Evolutionary conservation across 2,329 filamentous ascomycete species (phyloP), one percentile per base, ranked within the genome.

Genomic region (Colletotrichum kahawae): DNA sequence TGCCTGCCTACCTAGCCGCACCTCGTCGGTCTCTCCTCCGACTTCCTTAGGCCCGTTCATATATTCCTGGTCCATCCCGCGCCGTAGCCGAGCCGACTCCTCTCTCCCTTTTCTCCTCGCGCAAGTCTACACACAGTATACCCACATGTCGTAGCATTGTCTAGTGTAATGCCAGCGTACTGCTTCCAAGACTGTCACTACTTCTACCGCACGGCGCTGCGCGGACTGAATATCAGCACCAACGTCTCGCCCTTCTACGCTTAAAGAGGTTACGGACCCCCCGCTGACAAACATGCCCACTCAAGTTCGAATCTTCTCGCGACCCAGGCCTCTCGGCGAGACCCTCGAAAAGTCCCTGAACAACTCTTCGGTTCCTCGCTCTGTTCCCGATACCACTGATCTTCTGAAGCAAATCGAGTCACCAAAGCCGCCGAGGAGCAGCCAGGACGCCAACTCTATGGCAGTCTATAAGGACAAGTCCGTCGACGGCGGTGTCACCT

Each of bases 121-220:
- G 14, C 31, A 34, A 70, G 43, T 24, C 54, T 62, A 59, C 56
- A 67, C 67, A 64, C 64, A 48, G 54, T 64, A 51, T 67, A 70
- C 67, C 48, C 65, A 43, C n/a, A 71, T 70, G 63, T 43, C 27
- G 59, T 68, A 71, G 43, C 38, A 70, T 78, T 75, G 69, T 81
- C 82, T 78, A 86, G 85, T 89, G 88, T 89, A 87, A 97, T 97
- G 95, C 94, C 94, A 88, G 85, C 90, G 80, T 96, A 95, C 85
- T 97, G 89, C 85, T 88, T 95, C 73, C 93, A 97, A 89, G 94
- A 97, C 85, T 97, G 94, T 82, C 95, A 97, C 84, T 97, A 97
- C 87, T 97, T 98, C 87, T 97, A 95, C 88, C 95, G 95, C 88
- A 97, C 93, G 85, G 94, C 95, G 82, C 88, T 98, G 87, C 95